Percentiles rank a stretch among this genome's conserved stretches.
These are phyloP conservation scores for Tylopilus balloui DNA, from an alignment of 768 basidiomycete genomes.

Conservation along the genomic window DNA sequence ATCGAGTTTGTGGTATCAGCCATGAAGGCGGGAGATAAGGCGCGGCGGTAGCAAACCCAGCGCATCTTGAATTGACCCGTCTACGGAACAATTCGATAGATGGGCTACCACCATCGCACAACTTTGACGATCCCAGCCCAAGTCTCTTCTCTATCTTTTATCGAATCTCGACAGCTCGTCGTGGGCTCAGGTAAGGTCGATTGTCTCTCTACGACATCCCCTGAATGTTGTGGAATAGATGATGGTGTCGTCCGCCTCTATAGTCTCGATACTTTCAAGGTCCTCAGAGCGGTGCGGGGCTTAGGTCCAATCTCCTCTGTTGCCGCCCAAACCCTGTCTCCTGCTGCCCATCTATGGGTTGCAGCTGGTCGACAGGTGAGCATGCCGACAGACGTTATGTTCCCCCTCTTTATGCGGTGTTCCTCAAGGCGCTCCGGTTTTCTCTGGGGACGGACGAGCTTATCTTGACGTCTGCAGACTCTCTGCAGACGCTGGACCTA, in stretches of 20 bases:
- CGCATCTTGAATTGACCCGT: too few relatives aligned
- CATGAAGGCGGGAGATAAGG: slow-evolving; percentile 12
- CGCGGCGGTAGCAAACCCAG: too few relatives aligned
- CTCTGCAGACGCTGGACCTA: slow-evolving; percentile 41
- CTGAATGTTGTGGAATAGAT: slow-evolving; percentile 34
- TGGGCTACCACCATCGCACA: slow-evolving; percentile 11
- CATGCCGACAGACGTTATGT: neutral
- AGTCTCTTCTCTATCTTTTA: slow-evolving; percentile 51
- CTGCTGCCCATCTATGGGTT: slow-evolving; percentile 55
- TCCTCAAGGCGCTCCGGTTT: slow-evolving; percentile 34
- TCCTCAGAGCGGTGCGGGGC: slow-evolving; percentile 58
- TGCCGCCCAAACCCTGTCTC: slow-evolving; percentile 39
- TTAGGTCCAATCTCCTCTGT: slow-evolving; percentile 64
- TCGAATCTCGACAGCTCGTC: slow-evolving; percentile 45
- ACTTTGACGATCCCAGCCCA: slow-evolving; percentile 44
- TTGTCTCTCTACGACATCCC: neutral
- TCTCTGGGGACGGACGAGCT: slow-evolving; percentile 46
- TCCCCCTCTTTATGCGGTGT: neutral
- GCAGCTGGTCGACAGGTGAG: slow-evolving; percentile 57
- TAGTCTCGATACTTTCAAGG: slow-evolving; percentile 52
- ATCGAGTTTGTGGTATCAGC: slow-evolving; percentile 24
- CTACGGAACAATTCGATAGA: neutral
- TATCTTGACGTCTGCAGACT: slow-evolving; percentile 51
- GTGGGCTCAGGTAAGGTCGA: slow-evolving; percentile 56
- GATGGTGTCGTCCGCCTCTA: slow-evolving; percentile 72